Evolutionary conservation across 129 eudicot genomes (phyloP).

Genomic region (Kitagawia praeruptora): DNA sequence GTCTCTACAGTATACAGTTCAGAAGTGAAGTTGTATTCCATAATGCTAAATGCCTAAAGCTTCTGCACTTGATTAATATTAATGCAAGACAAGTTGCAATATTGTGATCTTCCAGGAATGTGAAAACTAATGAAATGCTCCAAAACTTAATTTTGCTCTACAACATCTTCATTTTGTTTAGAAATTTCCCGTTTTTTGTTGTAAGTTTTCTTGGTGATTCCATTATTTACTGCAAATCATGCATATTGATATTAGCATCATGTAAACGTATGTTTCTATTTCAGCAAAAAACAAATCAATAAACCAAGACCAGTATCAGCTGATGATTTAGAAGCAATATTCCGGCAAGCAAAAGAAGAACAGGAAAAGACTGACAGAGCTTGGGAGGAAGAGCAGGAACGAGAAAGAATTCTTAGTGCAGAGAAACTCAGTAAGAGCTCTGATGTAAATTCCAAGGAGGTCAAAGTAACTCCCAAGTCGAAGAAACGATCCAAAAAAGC

Average conservation of each 20-base stretch:
- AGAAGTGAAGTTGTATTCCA: background rate
- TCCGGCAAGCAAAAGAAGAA: slow-evolving; percentile 73
- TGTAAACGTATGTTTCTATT: background rate
- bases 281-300: slow-evolving; percentile 66
- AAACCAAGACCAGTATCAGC: slow-evolving; percentile 72
- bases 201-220: background rate
- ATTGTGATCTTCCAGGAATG: background rate
- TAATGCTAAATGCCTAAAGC: background rate
- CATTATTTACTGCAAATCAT: background rate
- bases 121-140: background rate
- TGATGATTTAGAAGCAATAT: slow-evolving; percentile 63
- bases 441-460: slow-evolving; percentile 13
- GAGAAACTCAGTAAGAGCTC: slow-evolving; percentile 15
- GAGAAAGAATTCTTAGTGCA: slow-evolving; percentile 14
- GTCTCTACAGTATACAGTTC: background rate
- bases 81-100: background rate
- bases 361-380: slow-evolving; percentile 72
- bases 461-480: slow-evolving; percentile 20
- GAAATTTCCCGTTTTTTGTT: background rate
- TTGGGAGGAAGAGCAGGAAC: slow-evolving; percentile 55
- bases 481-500: slow-evolving; percentile 40
- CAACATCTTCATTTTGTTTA: too few relatives aligned
- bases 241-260: background rate
- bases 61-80: background rate
- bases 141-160: background rate